A percentile compares a stretch with the other conserved stretches of the same genome.
phyloP scores from a whole-genome alignment of 306 rosid genomes.

The Vigna angularis region DNA sequence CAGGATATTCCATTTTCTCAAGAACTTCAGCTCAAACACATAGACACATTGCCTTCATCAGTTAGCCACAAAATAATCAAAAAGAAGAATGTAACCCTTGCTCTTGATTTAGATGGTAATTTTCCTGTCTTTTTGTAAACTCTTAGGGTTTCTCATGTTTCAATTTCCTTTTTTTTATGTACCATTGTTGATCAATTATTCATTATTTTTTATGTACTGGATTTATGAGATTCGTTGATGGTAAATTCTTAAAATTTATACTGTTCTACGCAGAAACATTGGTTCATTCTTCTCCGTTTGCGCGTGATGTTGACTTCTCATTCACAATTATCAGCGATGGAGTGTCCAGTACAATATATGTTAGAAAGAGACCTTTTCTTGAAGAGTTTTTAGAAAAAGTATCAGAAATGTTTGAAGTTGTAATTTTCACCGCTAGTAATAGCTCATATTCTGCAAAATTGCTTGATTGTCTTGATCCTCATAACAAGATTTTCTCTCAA shows the following conservation, averaged over 20 bases:
- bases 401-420: slow-evolving; percentile 83
- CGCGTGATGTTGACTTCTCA: slow-evolving; percentile 65
- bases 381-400: slow-evolving; percentile 68
- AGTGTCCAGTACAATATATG: slow-evolving; percentile 49
- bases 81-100: slow-evolving; percentile 68
- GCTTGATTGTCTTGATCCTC: slow-evolving; percentile 83
- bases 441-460: slow-evolving; percentile 75
- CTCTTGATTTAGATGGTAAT: slow-evolving; percentile 96
- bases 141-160: too few species aligned
- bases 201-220: too few species aligned
- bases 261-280: slow-evolving; percentile 69
- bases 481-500: slow-evolving; percentile 63
- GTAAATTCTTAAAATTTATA: slow-evolving; percentile 20
- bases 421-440: slow-evolving; percentile 89
- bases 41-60: too few species aligned
- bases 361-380: slow-evolving; percentile 79
- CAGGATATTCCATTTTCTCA: slow-evolving; percentile 56
- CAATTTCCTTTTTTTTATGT: too few species aligned
- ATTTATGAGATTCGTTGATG: background rate
- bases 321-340: too few species aligned
- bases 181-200: too few species aligned
- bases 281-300: slow-evolving; percentile 70
- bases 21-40: background rate
- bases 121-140: slow-evolving; percentile 12
- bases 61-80: slow-evolving; percentile 54